Percentiles rank a stretch among this genome's conserved stretches.
phyloP scores from a whole-genome alignment of 108 stramenopile species.

The Craspedostauros australis region DNA sequence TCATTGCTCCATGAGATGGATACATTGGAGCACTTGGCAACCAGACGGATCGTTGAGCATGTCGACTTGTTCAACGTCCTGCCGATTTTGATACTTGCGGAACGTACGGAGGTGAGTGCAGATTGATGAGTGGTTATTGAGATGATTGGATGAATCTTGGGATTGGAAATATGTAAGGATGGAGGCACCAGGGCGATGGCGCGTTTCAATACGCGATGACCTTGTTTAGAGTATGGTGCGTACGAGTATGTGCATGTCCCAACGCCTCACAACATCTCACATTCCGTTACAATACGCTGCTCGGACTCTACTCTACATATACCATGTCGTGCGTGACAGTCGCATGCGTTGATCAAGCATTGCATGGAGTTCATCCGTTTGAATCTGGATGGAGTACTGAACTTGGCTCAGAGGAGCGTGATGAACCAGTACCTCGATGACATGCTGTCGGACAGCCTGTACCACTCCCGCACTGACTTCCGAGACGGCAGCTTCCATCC shows the following conservation, averaged over 20 bases:
- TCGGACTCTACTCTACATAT: no score
- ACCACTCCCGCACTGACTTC: not conserved
- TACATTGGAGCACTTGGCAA: conserved; percentile 51
- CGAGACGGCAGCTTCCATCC: conserved; percentile 62
- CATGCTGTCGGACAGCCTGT: conserved; percentile 22
- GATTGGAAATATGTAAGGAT: no score
- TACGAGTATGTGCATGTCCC: no score
- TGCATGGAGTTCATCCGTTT: conserved; percentile 57
- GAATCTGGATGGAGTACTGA: conserved; percentile 80
- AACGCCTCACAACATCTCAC: no score
- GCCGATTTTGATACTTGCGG: conserved; percentile 56
- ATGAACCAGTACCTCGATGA: conserved; percentile 51
- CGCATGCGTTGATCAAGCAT: conserved; percentile 31
- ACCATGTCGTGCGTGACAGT: no score
- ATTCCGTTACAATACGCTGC: no score
- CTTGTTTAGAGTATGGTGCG: no score
- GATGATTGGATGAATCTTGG: no score
- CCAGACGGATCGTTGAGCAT: conserved; percentile 43
- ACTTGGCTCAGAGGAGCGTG: conserved; percentile 47
- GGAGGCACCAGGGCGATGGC: no score
- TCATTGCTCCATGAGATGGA: conserved; percentile 15
- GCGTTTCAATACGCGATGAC: no score
- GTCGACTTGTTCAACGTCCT: conserved; percentile 78
- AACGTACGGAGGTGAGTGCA: conserved; percentile 39
- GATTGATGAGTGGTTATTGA: no score